Conservation (phyloP, 2,329 filamentous ascomycete species). For the Aspergillus awamori region DNA sequence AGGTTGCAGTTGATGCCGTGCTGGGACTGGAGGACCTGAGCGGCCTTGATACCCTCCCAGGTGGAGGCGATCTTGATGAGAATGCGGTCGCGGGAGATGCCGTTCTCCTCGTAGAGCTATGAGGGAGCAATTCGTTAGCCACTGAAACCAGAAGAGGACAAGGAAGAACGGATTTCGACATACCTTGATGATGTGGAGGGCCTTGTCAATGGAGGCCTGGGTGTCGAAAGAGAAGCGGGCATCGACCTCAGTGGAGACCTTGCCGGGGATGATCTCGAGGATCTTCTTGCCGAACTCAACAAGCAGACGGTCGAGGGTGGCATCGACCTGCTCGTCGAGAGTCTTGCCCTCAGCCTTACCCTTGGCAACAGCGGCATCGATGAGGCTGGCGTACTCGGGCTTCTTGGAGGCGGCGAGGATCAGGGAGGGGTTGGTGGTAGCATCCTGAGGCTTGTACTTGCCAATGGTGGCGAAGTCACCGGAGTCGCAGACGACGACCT, state of each 20-base stretch:
- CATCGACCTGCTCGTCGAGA: constrained; percentile 82
- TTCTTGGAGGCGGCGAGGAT: constrained; percentile 99
- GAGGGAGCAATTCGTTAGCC: constrained; percentile 12
- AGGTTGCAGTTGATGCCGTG: constrained; percentile 98
- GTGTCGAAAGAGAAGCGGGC: constrained; percentile 95
- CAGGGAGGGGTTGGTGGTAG: constrained; percentile 98
- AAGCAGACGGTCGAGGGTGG: constrained; percentile 87
- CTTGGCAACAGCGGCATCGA: constrained; percentile 80
- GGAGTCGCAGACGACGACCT: constrained; percentile 97
- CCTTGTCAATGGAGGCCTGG: constrained; percentile 89
- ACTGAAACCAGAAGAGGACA: neutral
- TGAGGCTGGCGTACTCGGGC: constrained; percentile 89
- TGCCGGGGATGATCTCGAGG: constrained; percentile 92
- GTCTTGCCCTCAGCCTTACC: constrained; percentile 73
- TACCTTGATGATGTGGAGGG: constrained; percentile 94
- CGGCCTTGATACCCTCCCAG: constrained; percentile 99
- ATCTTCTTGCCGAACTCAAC: constrained; percentile 99
- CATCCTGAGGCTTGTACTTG: constrained; percentile 99
- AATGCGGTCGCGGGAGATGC: constrained; percentile 89
- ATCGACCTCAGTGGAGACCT: constrained; percentile 98
- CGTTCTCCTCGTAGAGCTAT: constrained; percentile 94
- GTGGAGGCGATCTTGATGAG: constrained; percentile 99
- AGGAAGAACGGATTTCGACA: neutral
- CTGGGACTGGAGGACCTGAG: constrained; percentile 92
- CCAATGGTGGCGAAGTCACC: constrained; percentile 88